Evolutionary conservation across 257 asterid species (phyloP).

Genomic region (Echites panduratus): DNA sequence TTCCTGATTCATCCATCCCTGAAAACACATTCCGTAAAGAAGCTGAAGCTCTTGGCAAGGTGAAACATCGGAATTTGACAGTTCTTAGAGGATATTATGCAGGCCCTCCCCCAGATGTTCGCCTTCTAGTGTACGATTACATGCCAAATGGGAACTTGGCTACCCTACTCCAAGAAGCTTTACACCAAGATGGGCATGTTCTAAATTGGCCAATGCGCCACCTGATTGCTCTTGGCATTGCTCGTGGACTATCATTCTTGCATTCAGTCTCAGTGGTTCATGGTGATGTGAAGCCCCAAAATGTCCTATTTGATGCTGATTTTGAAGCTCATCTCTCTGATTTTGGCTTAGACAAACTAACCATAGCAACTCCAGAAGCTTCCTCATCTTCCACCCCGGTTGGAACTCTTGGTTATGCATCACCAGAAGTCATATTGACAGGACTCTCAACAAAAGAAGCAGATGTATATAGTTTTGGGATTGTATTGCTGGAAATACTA

Average conservation of each 20-base stretch:
- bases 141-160: conserved; percentile 85
- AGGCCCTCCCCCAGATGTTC: conserved; percentile 71
- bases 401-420: conserved; percentile 66
- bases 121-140: conserved; percentile 68
- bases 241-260: conserved; percentile 67
- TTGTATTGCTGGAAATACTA: conserved; percentile 60
- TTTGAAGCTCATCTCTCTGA: conserved; percentile 81
- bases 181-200: conserved; percentile 86
- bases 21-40: conserved; percentile 61
- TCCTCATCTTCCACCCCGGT: conserved; percentile 49
- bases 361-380: conserved; percentile 43
- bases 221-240: conserved; percentile 73
- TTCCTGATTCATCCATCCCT: conserved; percentile 55
- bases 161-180: conserved; percentile 76
- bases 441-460: conserved; percentile 52
- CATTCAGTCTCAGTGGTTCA: conserved; percentile 51
- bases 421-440: conserved; percentile 57
- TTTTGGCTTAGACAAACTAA: conserved; percentile 63
- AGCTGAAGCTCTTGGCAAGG: conserved; percentile 71
- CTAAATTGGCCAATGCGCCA: conserved; percentile 95
- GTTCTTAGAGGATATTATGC: conserved; percentile 83
- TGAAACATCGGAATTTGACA: conserved; percentile 68
- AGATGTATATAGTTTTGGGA: conserved; percentile 74
- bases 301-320: conserved; percentile 83
- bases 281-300: conserved; percentile 73